These are phyloP conservation scores for Aspergillus sp. DNA, from an alignment of 2,329 filamentous ascomycete species.

Conservation along the genomic window DNA sequence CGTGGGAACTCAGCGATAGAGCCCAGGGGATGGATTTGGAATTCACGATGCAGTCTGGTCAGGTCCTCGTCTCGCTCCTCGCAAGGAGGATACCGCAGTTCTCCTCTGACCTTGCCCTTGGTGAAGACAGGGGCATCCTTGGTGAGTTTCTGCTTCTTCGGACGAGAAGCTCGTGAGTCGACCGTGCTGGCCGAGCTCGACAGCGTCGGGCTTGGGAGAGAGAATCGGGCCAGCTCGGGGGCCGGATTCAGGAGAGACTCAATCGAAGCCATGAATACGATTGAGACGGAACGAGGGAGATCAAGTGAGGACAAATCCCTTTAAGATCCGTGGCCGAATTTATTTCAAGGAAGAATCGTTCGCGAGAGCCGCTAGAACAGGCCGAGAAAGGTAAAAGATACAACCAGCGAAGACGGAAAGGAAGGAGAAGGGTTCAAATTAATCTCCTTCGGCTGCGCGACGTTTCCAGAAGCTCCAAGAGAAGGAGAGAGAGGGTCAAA, in stretches of 20 bases:
- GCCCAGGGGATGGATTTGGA: constrained; percentile 56
- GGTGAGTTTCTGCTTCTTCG: constrained; percentile 47
- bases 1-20: constrained; percentile 52
- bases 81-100: constrained; percentile 64
- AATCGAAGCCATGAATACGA: constrained; percentile 50
- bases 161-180: constrained; percentile 13
- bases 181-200: constrained; percentile 36
- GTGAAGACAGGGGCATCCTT: constrained; percentile 58
- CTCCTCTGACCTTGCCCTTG: constrained; percentile 54
- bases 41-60: constrained; percentile 50
- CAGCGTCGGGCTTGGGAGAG: constrained; percentile 30
- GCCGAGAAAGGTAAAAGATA: too few relatives aligned
- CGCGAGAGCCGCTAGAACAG: too few relatives aligned
- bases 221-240: constrained; percentile 25
- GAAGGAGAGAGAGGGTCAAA: constrained; percentile 10
- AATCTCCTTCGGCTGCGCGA: constrained; percentile 8
- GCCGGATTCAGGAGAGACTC: constrained; percentile 58
- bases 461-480: constrained; percentile 20
- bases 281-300: constrained; percentile 3
- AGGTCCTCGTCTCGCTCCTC: constrained; percentile 55
- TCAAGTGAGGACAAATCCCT: constrained; percentile 3
- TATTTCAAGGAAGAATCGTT: constrained; percentile 5
- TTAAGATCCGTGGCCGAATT: background rate
- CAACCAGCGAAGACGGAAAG: constrained; percentile 3
- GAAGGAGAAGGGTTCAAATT: constrained; percentile 3